Evolutionary conservation across 2,329 filamentous ascomycete genomes (phyloP).

Genomic region (Trichoderma arundinaceum): DNA sequence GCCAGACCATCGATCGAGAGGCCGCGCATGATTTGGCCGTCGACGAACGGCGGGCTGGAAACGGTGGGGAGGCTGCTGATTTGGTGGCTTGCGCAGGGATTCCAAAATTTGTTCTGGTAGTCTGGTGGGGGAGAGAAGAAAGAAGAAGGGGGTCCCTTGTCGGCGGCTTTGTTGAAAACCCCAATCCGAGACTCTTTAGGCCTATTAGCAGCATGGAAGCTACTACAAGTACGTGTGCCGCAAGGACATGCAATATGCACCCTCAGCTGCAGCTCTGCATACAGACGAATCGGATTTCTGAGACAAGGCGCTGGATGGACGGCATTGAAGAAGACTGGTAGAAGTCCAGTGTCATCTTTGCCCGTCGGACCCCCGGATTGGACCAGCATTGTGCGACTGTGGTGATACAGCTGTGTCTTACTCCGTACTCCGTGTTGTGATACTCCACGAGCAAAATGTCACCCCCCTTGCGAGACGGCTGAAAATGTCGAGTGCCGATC

Average conservation of each 20-base stretch:
- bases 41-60: conserved; percentile 14
- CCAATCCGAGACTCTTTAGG: conserved; percentile 17
- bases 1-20: conserved; percentile 4
- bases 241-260: too few relatives aligned
- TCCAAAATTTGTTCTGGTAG: conserved; percentile 11
- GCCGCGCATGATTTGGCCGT: conserved; percentile 19
- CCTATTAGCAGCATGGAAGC: too few relatives aligned
- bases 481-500: conserved; percentile 3
- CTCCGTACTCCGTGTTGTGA: not conserved
- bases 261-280: not conserved
- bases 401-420: not conserved
- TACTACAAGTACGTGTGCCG: too few relatives aligned
- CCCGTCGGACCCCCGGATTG: not conserved
- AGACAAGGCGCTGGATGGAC: too few relatives aligned
- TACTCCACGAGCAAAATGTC: not conserved
- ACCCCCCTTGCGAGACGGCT: not conserved
- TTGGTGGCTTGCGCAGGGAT: conserved; percentile 18
- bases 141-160: too few relatives aligned
- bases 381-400: conserved; percentile 15
- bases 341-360: too few relatives aligned
- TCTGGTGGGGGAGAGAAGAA: conserved; percentile 2
- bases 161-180: conserved; percentile 19
- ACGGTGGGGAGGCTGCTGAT: conserved; percentile 16
- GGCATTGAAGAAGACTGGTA: too few relatives aligned
- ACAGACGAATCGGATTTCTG: too few relatives aligned